Evolutionary conservation across 2,329 filamentous ascomycete genomes (phyloP), one percentile per base, ranked within the genome.

Genomic region (Neurospora sp.): DNA sequence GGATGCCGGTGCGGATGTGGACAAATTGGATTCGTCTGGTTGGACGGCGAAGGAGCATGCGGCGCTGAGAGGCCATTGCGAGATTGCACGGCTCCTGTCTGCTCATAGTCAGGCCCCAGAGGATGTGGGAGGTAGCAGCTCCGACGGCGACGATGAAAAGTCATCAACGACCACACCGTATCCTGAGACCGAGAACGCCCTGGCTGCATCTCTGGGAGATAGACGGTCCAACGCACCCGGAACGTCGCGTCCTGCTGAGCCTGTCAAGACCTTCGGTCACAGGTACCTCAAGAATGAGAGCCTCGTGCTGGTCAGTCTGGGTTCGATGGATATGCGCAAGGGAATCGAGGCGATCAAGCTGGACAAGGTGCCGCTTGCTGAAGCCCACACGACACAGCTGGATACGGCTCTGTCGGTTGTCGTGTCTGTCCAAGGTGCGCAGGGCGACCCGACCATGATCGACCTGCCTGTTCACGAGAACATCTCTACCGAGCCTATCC

Each of bases 21-120:
- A 90, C 70, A 89, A 87, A 71, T 82, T 85, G 6, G 96, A 99
- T 79, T 91, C 90, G 0, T 97, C 93, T 66, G 95, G 95, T 9
- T 99, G 96, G 96, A 96, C 92, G 3, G 91, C 94, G 0, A 93
- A 91, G 78, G 96, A 99, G 78, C 96, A 99, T 79, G 95, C 96
- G 33, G 91, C 94, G 0, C 82, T 99, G 68, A 86, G 96, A 78
- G 96, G 96, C 0, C 94, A 99, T 78, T 86, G 98, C 74, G 84
- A 87, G 1, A 93, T 98, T 76, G 92, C 93, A 6, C 84, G 85
- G 66, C 86, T 88, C 42, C 85, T 98, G 23, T 86, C 86, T 13
- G 81, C 86, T 40, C 82, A 90, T 62, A 86, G 81, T 2, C 74
- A 71, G 5, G 71, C 72, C 4, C 72, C 73, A 4, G 77, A 77